A percentile compares a stretch with the other conserved stretches of the same genome.
Conservation (phyloP, 352 stramenopile genomes). For the Phytophthora rubi region DNA sequence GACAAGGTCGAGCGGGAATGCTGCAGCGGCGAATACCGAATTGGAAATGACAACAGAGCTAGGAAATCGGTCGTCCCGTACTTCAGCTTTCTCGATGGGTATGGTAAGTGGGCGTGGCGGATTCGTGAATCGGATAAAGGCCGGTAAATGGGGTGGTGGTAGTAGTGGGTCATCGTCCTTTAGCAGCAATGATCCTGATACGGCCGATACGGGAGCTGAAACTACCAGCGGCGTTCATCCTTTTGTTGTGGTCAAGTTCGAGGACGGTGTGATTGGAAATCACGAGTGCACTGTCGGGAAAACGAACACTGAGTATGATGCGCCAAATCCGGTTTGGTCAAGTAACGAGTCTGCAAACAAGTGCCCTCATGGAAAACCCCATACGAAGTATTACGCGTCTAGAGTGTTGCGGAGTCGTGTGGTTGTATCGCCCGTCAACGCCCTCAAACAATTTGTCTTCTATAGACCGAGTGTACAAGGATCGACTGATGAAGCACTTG, state of each 20-base stretch:
- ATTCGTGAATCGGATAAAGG: slow-evolving; percentile 81
- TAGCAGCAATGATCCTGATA: slow-evolving; percentile 34
- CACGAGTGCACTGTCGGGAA: slow-evolving; percentile 73
- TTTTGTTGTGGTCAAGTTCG: slow-evolving; percentile 81
- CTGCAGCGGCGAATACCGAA: slow-evolving; percentile 6
- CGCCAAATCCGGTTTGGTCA: slow-evolving; percentile 69
- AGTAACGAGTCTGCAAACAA: slow-evolving; percentile 67
- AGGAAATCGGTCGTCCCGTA: slow-evolving; percentile 29
- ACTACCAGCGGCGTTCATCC: slow-evolving; percentile 45
- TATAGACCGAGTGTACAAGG: slow-evolving; percentile 53
- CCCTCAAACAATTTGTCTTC: slow-evolving; percentile 81
- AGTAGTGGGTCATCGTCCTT: slow-evolving; percentile 29
- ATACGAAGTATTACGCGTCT: slow-evolving; percentile 66
- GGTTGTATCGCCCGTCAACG: slow-evolving; percentile 68
- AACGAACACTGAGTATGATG: slow-evolving; percentile 90
- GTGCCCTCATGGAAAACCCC: slow-evolving; percentile 75
- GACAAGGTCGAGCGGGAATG: slow-evolving; percentile 15
- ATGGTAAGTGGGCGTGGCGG: slow-evolving; percentile 45
- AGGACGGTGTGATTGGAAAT: slow-evolving; percentile 52
- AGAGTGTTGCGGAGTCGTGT: slow-evolving; percentile 60
- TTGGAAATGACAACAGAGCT: slow-evolving; percentile 32
- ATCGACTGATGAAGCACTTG: slow-evolving; percentile 41
- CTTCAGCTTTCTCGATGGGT: slow-evolving; percentile 63
- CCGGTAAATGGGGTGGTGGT: slow-evolving; percentile 57
- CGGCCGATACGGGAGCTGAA: slow-evolving; percentile 24